Evolutionary conservation across 805 yeast species (phyloP), one percentile per base, ranked within the genome.

Genomic region (Saturnispora halmiae): DNA sequence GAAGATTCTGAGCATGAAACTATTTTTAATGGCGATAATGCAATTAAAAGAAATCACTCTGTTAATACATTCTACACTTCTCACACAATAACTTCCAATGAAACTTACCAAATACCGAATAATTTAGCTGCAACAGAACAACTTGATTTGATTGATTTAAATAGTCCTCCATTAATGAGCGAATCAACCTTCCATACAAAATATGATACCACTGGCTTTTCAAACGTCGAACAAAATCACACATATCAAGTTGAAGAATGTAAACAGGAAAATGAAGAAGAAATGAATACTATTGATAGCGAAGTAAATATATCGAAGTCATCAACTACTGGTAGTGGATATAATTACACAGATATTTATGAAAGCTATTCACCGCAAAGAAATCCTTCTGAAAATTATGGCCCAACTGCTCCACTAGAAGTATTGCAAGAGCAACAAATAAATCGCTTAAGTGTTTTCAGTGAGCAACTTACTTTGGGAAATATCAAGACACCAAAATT

Each of bases 1-100:
- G 40, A 41, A 3, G 48, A 47, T 11, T 39, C 37, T n/a, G 53
- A 45, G 11, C 37, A 20, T 19, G 47, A 43, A 10, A 42, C 32
- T 20, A 22, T 26, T 16, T 15, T 20, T 2, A 15, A 21, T 22
- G 28, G 19, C 8, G 32, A 29, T n/a, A 36, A 29, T 22, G 34
- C 40, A 3, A 29, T 36, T 20, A 34, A 40, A 7, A 41, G 36
- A n/a, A 53, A 53, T 38, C 48, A 42, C n/a, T 58, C 63, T 3
- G 46, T 49, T 7, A 38, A 58, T n/a, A 55, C 61, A 11, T 58
- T 59, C 36, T 53, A 55, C 36, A 55, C 62, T 6, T 59, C 63
- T 2, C 45, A 46, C n/a, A 54, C 63, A 4, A 42, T 47, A 28
- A 54, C 51, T 20, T 47, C 51, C 19, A 36, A 46, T 27, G 38